phyloP scores from a whole-genome alignment of 352 stramenopile species.

The Globisporangium mamillatum region DNA sequence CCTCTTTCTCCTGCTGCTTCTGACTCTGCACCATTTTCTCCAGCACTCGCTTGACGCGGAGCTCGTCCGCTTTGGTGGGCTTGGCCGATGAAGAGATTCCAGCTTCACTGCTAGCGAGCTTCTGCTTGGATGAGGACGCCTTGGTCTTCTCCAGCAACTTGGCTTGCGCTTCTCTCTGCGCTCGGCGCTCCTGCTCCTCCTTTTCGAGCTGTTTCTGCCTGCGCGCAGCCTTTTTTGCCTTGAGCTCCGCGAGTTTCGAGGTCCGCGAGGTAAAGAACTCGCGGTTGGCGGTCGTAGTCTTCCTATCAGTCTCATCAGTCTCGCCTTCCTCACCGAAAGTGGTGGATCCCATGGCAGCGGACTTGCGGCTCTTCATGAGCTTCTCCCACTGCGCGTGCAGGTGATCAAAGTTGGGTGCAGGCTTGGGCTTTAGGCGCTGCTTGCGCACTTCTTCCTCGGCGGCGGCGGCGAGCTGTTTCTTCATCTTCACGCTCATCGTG shows the following conservation, averaged over 20 bases:
- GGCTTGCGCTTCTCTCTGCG: constrained; percentile 29
- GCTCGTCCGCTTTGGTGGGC: constrained; percentile 52
- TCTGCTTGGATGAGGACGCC: constrained; percentile 12
- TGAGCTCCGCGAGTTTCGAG: constrained; percentile 34
- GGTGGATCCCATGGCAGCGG: neutral
- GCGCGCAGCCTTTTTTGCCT: constrained; percentile 47
- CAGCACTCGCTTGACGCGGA: constrained; percentile 51
- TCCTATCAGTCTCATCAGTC: neutral
- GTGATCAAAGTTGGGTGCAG: constrained; percentile 61
- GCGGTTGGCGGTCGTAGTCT: constrained; percentile 9
- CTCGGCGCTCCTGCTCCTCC: constrained; percentile 29
- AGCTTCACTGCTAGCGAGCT: constrained; percentile 1
- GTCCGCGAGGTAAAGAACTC: constrained; percentile 55
- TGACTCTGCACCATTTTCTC: constrained; percentile 30
- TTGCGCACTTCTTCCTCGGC: constrained; percentile 33
- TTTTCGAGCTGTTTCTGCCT: constrained; percentile 38
- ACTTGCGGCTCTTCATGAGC: constrained; percentile 1
- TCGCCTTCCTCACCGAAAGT: neutral
- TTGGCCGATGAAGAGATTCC: constrained; percentile 1
- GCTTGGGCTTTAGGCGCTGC: constrained; percentile 34
- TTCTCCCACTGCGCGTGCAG: constrained; percentile 56
- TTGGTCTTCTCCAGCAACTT: constrained; percentile 31
- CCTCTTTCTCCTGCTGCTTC: constrained; percentile 34
- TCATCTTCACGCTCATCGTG: constrained; percentile 55
- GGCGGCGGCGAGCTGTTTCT: constrained; percentile 41